These are phyloP conservation scores for Fusarium odoratissimum DNA, from an alignment of 2,329 filamentous ascomycete species.

Conservation along the genomic window DNA sequence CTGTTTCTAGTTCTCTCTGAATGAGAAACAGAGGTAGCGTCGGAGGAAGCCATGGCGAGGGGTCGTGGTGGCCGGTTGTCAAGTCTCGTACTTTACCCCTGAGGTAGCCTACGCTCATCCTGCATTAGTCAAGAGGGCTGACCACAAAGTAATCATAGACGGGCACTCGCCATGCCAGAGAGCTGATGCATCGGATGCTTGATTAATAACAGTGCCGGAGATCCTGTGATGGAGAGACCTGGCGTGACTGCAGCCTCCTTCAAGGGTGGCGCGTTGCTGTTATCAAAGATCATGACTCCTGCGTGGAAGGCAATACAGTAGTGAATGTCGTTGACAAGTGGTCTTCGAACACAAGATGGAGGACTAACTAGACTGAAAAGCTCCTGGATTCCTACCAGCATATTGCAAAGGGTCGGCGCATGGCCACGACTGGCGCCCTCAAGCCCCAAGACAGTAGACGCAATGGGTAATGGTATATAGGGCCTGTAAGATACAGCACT, in stretches of 20 bases:
- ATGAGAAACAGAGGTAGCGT: not conserved
- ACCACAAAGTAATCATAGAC: not conserved
- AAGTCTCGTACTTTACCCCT: not conserved
- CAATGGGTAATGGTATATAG: constrained; percentile 11
- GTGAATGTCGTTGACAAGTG: not conserved
- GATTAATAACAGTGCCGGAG: too few species aligned
- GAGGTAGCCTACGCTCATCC: not conserved
- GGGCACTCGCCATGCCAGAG: too few species aligned
- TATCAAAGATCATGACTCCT: too few species aligned
- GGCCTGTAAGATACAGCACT: constrained; percentile 2
- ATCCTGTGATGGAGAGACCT: not conserved
- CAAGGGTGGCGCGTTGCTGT: not conserved
- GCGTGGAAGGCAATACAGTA: not conserved
- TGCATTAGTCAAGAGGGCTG: not conserved
- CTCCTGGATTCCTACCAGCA: not conserved
- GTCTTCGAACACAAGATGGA: not conserved
- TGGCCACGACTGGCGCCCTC: constrained; percentile 3
- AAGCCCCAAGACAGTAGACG: constrained; percentile 25
- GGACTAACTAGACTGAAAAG: not conserved
- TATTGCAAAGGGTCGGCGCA: not conserved
- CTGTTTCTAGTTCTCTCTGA: not conserved
- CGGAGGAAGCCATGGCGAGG: not conserved
- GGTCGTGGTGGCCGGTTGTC: too few species aligned
- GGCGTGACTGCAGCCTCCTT: not conserved
- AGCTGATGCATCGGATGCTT: not conserved